These are phyloP conservation scores for Aspergillus ochraceus DNA, from an alignment of 2,329 filamentous ascomycete species.

Conservation along the genomic window DNA sequence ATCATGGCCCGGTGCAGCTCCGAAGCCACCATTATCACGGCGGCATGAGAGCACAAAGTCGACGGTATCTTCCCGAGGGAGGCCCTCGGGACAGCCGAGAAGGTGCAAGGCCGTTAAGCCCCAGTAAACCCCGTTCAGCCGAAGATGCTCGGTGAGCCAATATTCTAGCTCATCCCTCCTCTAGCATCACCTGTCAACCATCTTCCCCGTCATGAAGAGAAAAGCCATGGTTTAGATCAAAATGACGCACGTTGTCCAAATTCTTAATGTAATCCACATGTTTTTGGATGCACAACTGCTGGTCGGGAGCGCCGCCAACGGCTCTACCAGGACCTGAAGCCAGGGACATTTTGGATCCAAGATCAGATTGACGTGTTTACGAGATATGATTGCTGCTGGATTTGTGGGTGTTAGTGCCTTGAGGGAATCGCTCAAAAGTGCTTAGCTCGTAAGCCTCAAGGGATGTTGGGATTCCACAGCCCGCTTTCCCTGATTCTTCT, in stretches of 20 bases:
- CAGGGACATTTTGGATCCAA: conserved; percentile 53
- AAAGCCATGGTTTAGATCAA: conserved; percentile 22
- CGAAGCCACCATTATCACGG: conserved; percentile 85
- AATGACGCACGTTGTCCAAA: conserved; percentile 72
- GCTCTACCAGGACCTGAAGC: conserved; percentile 61
- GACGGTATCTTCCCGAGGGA: conserved; percentile 78
- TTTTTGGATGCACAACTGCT: conserved; percentile 58
- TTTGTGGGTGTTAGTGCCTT: not conserved
- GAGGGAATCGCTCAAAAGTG: not conserved
- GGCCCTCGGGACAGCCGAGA: conserved; percentile 74
- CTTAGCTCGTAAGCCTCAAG: not conserved
- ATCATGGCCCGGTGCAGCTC: conserved; percentile 90
- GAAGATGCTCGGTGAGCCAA: conserved; percentile 95
- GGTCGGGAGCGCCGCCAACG: conserved; percentile 44
- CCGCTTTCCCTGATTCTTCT: not conserved
- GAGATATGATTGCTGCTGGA: not conserved
- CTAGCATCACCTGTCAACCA: conserved; percentile 49
- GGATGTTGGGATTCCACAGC: not conserved
- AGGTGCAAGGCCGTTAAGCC: conserved; percentile 86
- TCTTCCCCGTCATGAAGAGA: conserved; percentile 19
- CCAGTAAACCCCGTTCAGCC: conserved; percentile 96
- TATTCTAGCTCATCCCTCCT: conserved; percentile 95
- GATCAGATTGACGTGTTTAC: not conserved
- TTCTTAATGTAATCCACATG: conserved; percentile 94
- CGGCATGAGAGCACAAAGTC: conserved; percentile 96